Conservation (phyloP, 768 basidiomycete species). For the Tremella fuciformis region DNA sequence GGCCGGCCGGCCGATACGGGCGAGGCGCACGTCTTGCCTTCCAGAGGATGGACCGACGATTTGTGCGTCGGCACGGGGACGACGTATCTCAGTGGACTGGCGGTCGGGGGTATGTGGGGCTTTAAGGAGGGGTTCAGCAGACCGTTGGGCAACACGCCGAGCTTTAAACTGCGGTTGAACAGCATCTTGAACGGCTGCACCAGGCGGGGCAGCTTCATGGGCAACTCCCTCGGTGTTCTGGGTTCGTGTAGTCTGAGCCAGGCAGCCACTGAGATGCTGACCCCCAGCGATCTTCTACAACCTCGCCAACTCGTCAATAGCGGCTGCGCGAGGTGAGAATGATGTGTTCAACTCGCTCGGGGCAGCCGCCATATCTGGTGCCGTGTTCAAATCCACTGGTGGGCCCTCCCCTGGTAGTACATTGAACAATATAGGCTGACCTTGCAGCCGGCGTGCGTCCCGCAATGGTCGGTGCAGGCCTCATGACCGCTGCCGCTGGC, state of each 20-base stretch:
- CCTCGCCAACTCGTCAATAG: slow-evolving; percentile 89
- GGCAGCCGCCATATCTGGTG: slow-evolving; percentile 86
- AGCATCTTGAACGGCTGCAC: slow-evolving; percentile 95
- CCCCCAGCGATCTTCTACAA: slow-evolving; percentile 86
- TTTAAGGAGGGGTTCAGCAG: slow-evolving; percentile 86
- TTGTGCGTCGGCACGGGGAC: slow-evolving; percentile 98
- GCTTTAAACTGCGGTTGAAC: slow-evolving; percentile 78
- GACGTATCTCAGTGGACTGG: slow-evolving; percentile 94
- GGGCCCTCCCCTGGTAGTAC: slow-evolving; percentile 49
- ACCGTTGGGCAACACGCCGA: slow-evolving; percentile 55
- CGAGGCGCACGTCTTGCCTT: slow-evolving; percentile 85
- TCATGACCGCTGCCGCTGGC: slow-evolving; percentile 86
- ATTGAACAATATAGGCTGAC: not conserved
- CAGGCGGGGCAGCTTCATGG: slow-evolving; percentile 92
- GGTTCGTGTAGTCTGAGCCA: slow-evolving; percentile 60
- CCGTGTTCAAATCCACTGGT: slow-evolving; percentile 92
- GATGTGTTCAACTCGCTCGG: slow-evolving; percentile 87
- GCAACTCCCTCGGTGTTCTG: slow-evolving; percentile 95
- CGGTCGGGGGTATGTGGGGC: slow-evolving; percentile 92
- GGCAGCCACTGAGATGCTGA: slow-evolving; percentile 2
- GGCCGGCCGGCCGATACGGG: slow-evolving; percentile 89
- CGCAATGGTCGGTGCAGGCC: slow-evolving; percentile 79
- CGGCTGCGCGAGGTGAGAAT: slow-evolving; percentile 81
- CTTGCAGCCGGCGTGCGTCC: slow-evolving; percentile 82
- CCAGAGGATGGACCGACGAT: slow-evolving; percentile 98